Base-by-base conservation (phyloP, 2,329 filamentous ascomycete species). In the Nigrograna mackinnonii region DNA sequence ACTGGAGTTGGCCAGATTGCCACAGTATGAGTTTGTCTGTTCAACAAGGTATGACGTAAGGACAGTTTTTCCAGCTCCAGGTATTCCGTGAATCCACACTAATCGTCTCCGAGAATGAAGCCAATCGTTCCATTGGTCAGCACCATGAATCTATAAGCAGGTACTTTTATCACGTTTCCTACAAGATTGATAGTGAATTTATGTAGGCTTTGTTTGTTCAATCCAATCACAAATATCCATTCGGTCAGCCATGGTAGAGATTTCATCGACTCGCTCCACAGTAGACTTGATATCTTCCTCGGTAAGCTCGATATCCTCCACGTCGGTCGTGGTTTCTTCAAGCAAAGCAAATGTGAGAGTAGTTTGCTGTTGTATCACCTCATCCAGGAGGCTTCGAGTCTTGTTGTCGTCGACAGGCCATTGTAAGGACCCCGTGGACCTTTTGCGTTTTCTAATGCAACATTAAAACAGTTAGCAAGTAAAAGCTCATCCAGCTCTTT, bases 211-310 rank as follows among this genome's bases (percentile, higher is more conserved):
- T 3, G 19, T 40, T 4, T 14, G 4, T 24, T 45, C 38, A 12
- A 49, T 18, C 46, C 46, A 49, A 6, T 37, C 21, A 26, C 45
- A 48, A 7, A 45, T 26, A 5, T 44, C 30, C n/a, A n/a, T n/a
- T n/a, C n/a, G n/a, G n/a, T 31, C 36, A 6, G 30, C 22, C 6
- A 6, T 13, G 6, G 7, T 35, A 5, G 5, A 30, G 14, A 18
- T n/a, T n/a, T n/a, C n/a, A n/a, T n/a, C n/a, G n/a, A n/a, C n/a
- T n/a, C n/a, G n/a, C n/a, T 12, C 6, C 22, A 33, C n/a, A 5
- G 24, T 28, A 28, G 9, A 9, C n/a, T 28, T 28, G 24, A 36
- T 17, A 19, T 6, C 9, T 17, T 21, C 19, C 18, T 36, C 9
- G 12, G 22, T 36, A 21, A 19, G 16, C 18, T 21, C 9, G 34